Evolutionary conservation across 2,329 filamentous ascomycete genomes (phyloP), one percentile per base, ranked within the genome.

Genomic region (Ophiostoma quercus): DNA sequence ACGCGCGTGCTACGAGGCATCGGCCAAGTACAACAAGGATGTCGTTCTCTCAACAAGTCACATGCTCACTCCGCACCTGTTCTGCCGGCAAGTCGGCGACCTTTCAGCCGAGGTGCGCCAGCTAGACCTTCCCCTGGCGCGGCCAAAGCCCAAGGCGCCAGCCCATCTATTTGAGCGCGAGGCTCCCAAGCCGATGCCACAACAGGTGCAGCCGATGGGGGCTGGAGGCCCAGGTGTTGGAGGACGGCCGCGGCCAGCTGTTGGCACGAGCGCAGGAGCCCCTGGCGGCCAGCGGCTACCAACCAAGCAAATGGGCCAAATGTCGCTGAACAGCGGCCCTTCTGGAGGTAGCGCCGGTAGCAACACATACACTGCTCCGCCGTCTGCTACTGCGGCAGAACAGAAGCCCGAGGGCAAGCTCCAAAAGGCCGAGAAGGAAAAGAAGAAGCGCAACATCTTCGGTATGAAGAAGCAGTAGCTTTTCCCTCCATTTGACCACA

Each of bases 11-110:
- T 98, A 98, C 77, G 92, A 97, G 75, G 82, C 94, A 34, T 90
- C 92, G 2, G 85, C 88, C 68, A 82, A 88, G 67, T 88, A 88
- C 66, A 88, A 87, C 68, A 88, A 90, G 73, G 95, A 99, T 75
- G 82, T 98, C n/a, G 92, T 96, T 77, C 86, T 99, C 5, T 87
- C 90, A 22, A 95, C 92, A 0, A 94, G 91, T 32, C 95, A 99
- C 77, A 97, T 99, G 94, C 83, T 96, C 66, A 95, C 89, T 0
- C 94, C 95, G 0, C 83, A 87, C 60, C 83, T 96, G 25, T 99
- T 94, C 78, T 80, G 97, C 43, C 88, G 91, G 54, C 94, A 98
- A 78, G 81, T 97, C 1, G 86, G 88, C 22, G 93, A 97, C 76
- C 83, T 98, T 16, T 90, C 89, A 72, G 85, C 87, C 47, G 90